phyloP scores from a whole-genome alignment of 2,329 filamentous ascomycete genomes.

The Trichophyton benhamiae region DNA sequence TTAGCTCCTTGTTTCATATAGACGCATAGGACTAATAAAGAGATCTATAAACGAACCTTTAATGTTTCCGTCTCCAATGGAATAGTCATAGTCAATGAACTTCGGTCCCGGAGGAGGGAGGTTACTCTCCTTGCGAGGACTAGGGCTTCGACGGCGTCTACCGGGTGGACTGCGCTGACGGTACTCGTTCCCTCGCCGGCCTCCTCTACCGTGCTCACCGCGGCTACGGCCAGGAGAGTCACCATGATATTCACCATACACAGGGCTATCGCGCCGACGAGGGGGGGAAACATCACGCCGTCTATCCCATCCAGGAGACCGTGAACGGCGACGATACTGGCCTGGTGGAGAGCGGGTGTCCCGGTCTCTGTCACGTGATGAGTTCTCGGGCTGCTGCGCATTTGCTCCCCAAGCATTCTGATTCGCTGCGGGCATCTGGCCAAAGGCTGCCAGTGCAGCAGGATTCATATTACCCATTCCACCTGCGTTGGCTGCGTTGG shows the following conservation, averaged over 20 bases:
- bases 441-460: conserved; percentile 36
- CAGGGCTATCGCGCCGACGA: conserved; percentile 53
- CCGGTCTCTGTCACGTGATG: conserved; percentile 35
- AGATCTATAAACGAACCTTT: conserved; percentile 42
- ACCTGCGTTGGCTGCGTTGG: conserved; percentile 20
- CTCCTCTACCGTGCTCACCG: conserved; percentile 39
- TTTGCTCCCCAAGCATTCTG: conserved; percentile 17
- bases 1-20: conserved; percentile 36
- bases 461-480: conserved; percentile 26
- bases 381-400: conserved; percentile 17
- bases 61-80: conserved; percentile 63
- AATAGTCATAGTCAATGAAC: conserved; percentile 67
- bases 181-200: conserved; percentile 50
- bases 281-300: conserved; percentile 52
- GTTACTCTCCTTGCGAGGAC: conserved; percentile 34
- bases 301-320: conserved; percentile 66
- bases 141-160: conserved; percentile 54
- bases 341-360: conserved; percentile 53
- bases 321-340: conserved; percentile 56
- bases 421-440: conserved; percentile 12
- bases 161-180: conserved; percentile 75
- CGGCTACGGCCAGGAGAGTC: conserved; percentile 52
- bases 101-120: conserved; percentile 48
- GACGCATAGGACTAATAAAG: conserved; percentile 24
- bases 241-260: conserved; percentile 61